Evolutionary conservation across 495 filamentous ascomycete genomes (phyloP).

Genomic region (Geoglossum glabrum): DNA sequence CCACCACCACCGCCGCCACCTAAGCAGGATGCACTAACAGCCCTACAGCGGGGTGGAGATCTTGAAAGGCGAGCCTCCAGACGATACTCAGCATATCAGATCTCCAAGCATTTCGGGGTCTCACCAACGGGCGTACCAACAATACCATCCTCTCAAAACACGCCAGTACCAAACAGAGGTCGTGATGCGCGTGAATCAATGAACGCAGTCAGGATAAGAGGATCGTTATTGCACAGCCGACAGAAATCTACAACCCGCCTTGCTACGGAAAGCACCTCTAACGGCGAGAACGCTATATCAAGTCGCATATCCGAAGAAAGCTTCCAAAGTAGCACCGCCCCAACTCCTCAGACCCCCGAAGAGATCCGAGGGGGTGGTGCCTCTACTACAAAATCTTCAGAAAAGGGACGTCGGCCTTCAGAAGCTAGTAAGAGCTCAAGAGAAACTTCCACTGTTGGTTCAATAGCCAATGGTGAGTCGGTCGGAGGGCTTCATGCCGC

Average conservation of each 20-base stretch:
- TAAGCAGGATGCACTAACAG: slow-evolving; percentile 81
- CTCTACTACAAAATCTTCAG: slow-evolving; percentile 32
- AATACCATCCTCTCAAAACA: slow-evolving; percentile 59
- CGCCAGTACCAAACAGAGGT: slow-evolving; percentile 73
- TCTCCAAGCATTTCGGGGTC: slow-evolving; percentile 74
- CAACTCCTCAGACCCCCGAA: slow-evolving; percentile 15
- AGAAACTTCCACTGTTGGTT: neutral
- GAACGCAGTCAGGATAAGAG: slow-evolving; percentile 71
- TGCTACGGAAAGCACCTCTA: slow-evolving; percentile 36
- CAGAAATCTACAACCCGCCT: slow-evolving; percentile 33
- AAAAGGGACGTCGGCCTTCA: slow-evolving; percentile 35
- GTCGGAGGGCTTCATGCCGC: neutral
- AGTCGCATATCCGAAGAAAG: slow-evolving; percentile 47
- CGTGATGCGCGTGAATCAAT: slow-evolving; percentile 78
- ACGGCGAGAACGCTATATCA: slow-evolving; percentile 28
- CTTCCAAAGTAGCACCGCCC: neutral
- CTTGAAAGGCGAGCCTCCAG: slow-evolving; percentile 84
- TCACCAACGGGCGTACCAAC: slow-evolving; percentile 67
- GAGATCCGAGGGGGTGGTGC: slow-evolving; percentile 20
- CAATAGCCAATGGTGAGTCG: neutral
- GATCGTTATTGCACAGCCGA: slow-evolving; percentile 43
- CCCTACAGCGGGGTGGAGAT: slow-evolving; percentile 75
- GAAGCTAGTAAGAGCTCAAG: slow-evolving; percentile 11
- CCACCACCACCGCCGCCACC: slow-evolving; percentile 57
- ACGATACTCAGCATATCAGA: slow-evolving; percentile 87